Percentiles rank a stretch among this genome's conserved stretches.
These are phyloP conservation scores for Alternaria incomplexa DNA, from an alignment of 2,329 filamentous ascomycete genomes.

Conservation along the genomic window DNA sequence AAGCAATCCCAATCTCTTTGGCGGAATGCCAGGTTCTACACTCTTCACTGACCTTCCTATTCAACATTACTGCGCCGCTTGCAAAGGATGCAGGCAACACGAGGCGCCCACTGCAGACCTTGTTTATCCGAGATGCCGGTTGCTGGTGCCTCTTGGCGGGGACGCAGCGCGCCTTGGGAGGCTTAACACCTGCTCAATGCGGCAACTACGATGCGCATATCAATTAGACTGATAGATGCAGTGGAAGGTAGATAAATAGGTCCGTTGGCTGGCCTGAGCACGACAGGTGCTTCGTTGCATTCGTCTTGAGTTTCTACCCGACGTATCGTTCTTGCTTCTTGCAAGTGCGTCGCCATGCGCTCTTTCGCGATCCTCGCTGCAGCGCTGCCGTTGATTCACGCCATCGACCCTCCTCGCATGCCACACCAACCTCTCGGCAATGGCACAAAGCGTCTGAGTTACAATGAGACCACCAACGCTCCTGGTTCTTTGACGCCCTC, in stretches of 20 bases:
- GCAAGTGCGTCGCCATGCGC: constrained; percentile 29
- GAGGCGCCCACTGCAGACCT: constrained; percentile 24
- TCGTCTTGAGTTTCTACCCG: constrained; percentile 23
- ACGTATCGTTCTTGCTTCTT: not conserved
- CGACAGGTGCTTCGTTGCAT: constrained; percentile 13
- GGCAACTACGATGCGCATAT: constrained; percentile 38
- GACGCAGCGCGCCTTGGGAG: constrained; percentile 33
- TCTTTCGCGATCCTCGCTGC: constrained; percentile 36
- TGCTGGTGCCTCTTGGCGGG: constrained; percentile 38
- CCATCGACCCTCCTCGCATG: constrained; percentile 59
- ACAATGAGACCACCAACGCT: constrained; percentile 63
- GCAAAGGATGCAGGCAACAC: constrained; percentile 17
- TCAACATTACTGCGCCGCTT: constrained; percentile 19
- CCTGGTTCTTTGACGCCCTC: constrained; percentile 50
- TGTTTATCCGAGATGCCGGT: constrained; percentile 41
- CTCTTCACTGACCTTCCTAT: constrained; percentile 29
- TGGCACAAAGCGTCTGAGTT: constrained; percentile 63
- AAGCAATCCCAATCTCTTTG: not conserved
- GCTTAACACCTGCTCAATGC: constrained; percentile 41
- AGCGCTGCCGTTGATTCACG: constrained; percentile 34
- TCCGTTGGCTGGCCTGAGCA: constrained; percentile 2
- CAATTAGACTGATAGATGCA: constrained; percentile 27
- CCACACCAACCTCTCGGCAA: constrained; percentile 63
- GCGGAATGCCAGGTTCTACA: not conserved
- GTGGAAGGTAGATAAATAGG: constrained; percentile 29